Evolutionary conservation across 805 yeast genomes (phyloP), one percentile per base, ranked within the genome.

Genomic region (Wickerhamiella australiensis): DNA sequence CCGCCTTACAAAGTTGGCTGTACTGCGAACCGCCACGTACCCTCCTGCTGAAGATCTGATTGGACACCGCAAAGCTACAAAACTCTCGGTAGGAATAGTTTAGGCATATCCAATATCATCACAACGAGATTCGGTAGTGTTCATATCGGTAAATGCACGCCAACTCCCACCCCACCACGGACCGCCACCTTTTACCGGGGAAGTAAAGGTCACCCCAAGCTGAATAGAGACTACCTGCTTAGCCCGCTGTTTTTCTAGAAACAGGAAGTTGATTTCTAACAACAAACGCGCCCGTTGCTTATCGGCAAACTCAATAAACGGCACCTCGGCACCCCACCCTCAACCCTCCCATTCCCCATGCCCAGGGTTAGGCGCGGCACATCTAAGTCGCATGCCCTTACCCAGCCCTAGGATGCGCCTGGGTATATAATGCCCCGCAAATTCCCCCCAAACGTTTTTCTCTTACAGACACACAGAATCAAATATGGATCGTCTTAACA

Each of bases 401-500:
- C 42, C 42, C 42, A 21, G 42, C 42, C 15, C 26, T n/a, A 5
- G n/a, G 13, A 3, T 33, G 21, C 21, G 12, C 20, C 7, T 33
- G 21, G 40, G 18, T 43, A 43, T 43, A 43, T 31, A 31, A 43
- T 15, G 23, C 21, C 38, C 47, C 26, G 29, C 47, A 31, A 17
- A 29, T 21, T 31, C 20, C 38, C 46, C 23, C 5, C 3, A 17
- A 11, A 11, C 3, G 12, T 31, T 31, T 35, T 3, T 15, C 27
- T 25, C 9, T 6, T 25, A 25, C 27, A 25, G 27, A 25, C 27
- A 6, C 9, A 25, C 27, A 25, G 9, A 25, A 25, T n/a, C 7
- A 5, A 56, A n/a, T 45, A 65, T 65, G 68, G 63, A 65, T 41
- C 55, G 68, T 52, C 61, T 65, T 8, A 38, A 53, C 41, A 61